A percentile compares a stretch with the other conserved stretches of the same genome.
Conservation (phyloP, 345 rosid species). For the Acer negundo region DNA sequence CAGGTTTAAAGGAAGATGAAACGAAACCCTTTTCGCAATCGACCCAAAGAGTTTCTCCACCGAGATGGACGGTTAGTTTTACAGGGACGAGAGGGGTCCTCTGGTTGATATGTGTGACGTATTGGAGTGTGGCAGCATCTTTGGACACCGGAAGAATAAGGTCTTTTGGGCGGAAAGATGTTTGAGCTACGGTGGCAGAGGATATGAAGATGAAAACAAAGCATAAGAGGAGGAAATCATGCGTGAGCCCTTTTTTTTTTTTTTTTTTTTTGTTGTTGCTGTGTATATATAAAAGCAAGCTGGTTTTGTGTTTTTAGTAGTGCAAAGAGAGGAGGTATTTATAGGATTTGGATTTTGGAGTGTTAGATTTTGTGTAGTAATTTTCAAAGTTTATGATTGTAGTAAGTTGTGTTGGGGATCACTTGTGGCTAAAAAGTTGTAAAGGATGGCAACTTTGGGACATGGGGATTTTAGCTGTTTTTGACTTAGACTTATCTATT, state of each 20-base stretch:
- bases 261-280: background rate
- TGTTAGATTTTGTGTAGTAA: background rate
- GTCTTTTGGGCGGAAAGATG: slow-evolving; percentile 25
- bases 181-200: slow-evolving; percentile 14
- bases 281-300: background rate
- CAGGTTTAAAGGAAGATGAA: slow-evolving; percentile 33
- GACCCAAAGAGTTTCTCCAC: slow-evolving; percentile 40
- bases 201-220: slow-evolving; percentile 6
- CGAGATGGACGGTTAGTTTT: slow-evolving; percentile 33
- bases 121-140: slow-evolving; percentile 31
- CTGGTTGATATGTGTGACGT: slow-evolving; percentile 18
- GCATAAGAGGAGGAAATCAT: background rate
- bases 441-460: slow-evolving; percentile 3
- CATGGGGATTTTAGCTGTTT: background rate
- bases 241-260: background rate
- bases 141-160: slow-evolving; percentile 29
- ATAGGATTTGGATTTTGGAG: background rate
- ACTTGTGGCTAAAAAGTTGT: background rate
- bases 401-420: background rate
- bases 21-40: slow-evolving; percentile 32
- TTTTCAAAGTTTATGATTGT: background rate
- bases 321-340: background rate
- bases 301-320: background rate
- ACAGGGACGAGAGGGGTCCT: slow-evolving; percentile 30
- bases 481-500: background rate